Evolutionary conservation across 176 grass and related monocot genomes (phyloP).

Genomic region (Urochloa ruziziensis): DNA sequence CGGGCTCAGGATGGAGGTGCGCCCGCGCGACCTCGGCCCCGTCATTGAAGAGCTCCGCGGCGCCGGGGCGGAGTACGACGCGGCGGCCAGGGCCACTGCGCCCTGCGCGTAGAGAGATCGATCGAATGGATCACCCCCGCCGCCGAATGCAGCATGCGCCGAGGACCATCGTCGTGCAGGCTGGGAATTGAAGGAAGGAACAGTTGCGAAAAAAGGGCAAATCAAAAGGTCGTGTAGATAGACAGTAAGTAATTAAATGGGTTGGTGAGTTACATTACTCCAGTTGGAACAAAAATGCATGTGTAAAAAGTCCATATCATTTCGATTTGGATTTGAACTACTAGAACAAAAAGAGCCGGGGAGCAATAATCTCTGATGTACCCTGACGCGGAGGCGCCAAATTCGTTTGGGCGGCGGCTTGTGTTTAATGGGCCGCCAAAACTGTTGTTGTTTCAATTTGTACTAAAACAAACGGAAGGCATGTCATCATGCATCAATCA

Average conservation of each 20-base stretch:
- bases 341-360: neutral
- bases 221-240: conserved; percentile 36
- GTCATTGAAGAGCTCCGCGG: conserved; percentile 37
- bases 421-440: conserved; percentile 44
- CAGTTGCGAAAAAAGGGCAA: neutral
- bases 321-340: conserved; percentile 15
- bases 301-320: conserved; percentile 22
- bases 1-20: conserved; percentile 76
- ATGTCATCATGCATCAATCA: neutral
- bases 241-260: conserved; percentile 25
- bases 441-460: conserved; percentile 24
- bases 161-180: neutral
- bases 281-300: neutral
- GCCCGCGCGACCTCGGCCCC: conserved; percentile 51
- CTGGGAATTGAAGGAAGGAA: neutral
- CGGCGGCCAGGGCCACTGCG: conserved; percentile 8
- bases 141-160: conserved; percentile 10
- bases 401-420: conserved; percentile 14
- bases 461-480: conserved; percentile 3
- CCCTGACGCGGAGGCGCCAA: neutral
- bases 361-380: conserved; percentile 19
- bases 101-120: conserved; percentile 37
- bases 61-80: conserved; percentile 4
- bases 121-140: neutral
- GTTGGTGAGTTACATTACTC: conserved; percentile 2